Base-by-base conservation (phyloP, 805 yeast species). In the Schizosaccharomyces osmophilus region DNA sequence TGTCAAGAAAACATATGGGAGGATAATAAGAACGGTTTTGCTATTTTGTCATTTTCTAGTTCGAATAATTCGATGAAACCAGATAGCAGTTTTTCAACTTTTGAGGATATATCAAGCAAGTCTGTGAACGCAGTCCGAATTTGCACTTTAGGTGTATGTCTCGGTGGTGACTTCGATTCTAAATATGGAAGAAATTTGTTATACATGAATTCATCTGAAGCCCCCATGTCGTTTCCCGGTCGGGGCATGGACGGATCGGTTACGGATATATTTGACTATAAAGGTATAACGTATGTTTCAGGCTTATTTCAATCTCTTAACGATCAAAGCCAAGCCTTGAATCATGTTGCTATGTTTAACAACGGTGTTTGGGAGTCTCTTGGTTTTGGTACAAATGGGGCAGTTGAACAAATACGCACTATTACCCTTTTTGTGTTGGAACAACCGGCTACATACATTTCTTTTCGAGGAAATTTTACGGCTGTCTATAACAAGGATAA, bases 261-360 rank as follows among this genome's bases (percentile, higher is more conserved):
- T 45, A 19, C 51, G 26, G 22, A 45, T 45, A 45, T 45, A 19
- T 11, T 19, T 45, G 51, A 19, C 22, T 45, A n/a, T 45, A 4
- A 17, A n/a, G 51, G 64, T 67, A 74, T 4, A 71, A 77, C 1
- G 65, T 60, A 77, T 3, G 63, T 81, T 9, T 70, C 75, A 26
- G 87, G 87, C 3, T 67, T 71, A 5, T 78, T 82, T 64, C 17
- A 11, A 11, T 36, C 41, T 11, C 41, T 36, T 36, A 36, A 13
- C 41, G 41, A 36, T 11, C 11, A 36, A 36, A 36, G 41, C 15
- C 41, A 36, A 9, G 41, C 8, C 15, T 36, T 36, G 13, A 36
- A 57, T 26, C 2, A 57, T 41, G 29, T 32, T 4, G 60, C 60
- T 1, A 19, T 5, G 13, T 57, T 29, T 19, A 22, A 17, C 17